Evolutionary conservation across 306 rosid genomes (phyloP), one percentile per base, ranked within the genome.

Genomic region (Rubus parviflorus): DNA sequence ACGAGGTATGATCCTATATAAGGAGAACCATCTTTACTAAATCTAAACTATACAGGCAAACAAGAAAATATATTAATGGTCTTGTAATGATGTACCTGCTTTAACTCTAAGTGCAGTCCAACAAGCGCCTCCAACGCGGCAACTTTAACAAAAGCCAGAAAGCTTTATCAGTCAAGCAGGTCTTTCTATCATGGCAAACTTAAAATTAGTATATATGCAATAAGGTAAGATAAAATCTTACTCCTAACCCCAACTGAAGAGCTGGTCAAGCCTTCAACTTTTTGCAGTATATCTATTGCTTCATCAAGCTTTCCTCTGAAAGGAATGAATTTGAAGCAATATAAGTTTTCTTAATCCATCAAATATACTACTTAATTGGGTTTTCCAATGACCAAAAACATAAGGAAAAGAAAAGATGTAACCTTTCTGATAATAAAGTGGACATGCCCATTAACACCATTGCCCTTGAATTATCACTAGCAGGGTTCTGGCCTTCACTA

Each of bases 121-220:
- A 85, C 97, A 79, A 86, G 90, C 78, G 97, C 93, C 86, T 95
- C 99, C 80, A 86, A 67, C 3, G 97, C 97, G 63, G 94, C 92
- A 91, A 92, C 99, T 95, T 74, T 77, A 78, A 74, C 43, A 83
- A 80, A 77, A 47, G 37, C 79, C 83, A 69, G 9, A 82, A 13
- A 70, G 16, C 43, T 70, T 62, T 16, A 75, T 54, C 19, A 72
- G 73, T 77, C 73, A 47, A 65, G 19, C 4, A 54, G 73, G 48
- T 53, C 54, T 16, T 19, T 46, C 54, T n/a, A 60, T 38, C 2
- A 57, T 49, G 40, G 35, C 47, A 74, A 71, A 17, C 47, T 69
- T 12, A 9, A 38, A 23, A 53, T 15, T 66, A 80, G 66, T 30
- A 70, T 19, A 70, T 23, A 70, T 74, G 23, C 15, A 56, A 75